These are phyloP conservation scores for Scheffersomyces parashehatae DNA, from an alignment of 1,139 yeast genomes.

Conservation along the genomic window DNA sequence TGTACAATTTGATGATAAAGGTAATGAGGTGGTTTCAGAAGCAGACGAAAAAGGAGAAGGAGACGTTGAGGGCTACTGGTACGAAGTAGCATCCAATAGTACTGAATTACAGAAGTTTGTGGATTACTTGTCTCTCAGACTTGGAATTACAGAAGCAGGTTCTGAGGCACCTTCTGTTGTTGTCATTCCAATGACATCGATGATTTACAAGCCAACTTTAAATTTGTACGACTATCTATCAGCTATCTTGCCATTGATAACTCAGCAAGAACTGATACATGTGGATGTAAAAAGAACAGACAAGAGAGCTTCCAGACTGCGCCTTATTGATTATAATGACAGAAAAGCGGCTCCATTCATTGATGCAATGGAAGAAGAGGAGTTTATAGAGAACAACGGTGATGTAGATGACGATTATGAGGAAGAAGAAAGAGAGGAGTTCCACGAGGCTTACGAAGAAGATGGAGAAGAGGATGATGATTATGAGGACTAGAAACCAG, in stretches of 20 bases:
- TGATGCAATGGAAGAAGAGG: slow-evolving; percentile 11
- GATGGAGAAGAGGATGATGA: slow-evolving; percentile 13
- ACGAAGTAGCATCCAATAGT: slow-evolving; percentile 43
- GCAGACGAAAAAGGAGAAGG: neutral
- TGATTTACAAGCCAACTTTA: slow-evolving; percentile 27
- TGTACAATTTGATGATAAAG: slow-evolving; percentile 34
- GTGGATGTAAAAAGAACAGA: slow-evolving; percentile 4
- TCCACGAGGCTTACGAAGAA: slow-evolving; percentile 14
- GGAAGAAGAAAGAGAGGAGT: slow-evolving; percentile 22
- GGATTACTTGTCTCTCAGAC: slow-evolving; percentile 21
- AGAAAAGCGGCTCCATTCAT: slow-evolving; percentile 6
- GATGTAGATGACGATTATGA: slow-evolving; percentile 15
- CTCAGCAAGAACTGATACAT: slow-evolving; percentile 15
- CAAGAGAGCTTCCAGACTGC: slow-evolving; percentile 15
- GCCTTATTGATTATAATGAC: slow-evolving; percentile 14
- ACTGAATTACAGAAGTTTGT: slow-evolving; percentile 34
- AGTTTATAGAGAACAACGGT: slow-evolving; percentile 2
- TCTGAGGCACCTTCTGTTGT: neutral
- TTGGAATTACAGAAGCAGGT: slow-evolving; percentile 16
- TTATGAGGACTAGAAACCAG: slow-evolving; percentile 9
- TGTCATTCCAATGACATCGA: slow-evolving; percentile 21
- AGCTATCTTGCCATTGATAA: slow-evolving; percentile 22
- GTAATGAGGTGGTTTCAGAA: slow-evolving; percentile 23
- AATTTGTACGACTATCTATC: slow-evolving; percentile 28
- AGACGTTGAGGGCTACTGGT: slow-evolving; percentile 26